Evolutionary conservation across 768 basidiomycete species (phyloP).

Genomic region (Boletus pseudopeckii): DNA sequence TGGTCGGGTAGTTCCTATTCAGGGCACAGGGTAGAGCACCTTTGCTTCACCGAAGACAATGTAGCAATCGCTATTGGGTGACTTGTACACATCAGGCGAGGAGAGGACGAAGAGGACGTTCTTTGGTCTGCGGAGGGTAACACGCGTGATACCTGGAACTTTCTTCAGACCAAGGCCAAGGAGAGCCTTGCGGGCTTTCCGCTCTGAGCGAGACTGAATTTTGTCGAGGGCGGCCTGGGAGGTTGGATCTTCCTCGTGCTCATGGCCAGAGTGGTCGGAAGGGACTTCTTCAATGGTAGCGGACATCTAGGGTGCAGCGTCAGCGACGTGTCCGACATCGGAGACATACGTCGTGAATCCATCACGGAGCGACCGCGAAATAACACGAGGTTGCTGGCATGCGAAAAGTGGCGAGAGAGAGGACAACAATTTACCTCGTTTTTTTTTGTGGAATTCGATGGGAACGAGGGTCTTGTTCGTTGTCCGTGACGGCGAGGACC

Average conservation of each 20-base stretch:
- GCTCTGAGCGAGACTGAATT: slow-evolving; percentile 90
- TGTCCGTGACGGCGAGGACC: slow-evolving; percentile 32
- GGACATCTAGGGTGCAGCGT: slow-evolving; percentile 52
- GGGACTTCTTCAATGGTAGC: slow-evolving; percentile 74
- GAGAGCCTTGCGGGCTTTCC: slow-evolving; percentile 93
- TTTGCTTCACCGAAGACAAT: slow-evolving; percentile 99
- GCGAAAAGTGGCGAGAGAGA: neutral
- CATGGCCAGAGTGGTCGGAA: slow-evolving; percentile 78
- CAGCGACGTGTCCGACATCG: slow-evolving; percentile 32
- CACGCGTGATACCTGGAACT: slow-evolving; percentile 90
- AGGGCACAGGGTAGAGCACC: slow-evolving; percentile 38
- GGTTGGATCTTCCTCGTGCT: slow-evolving; percentile 78
- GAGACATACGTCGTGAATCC: slow-evolving; percentile 26
- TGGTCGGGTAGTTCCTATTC: neutral
- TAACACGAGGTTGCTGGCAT: neutral
- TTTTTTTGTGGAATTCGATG: slow-evolving; percentile 5
- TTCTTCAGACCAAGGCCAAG: slow-evolving; percentile 88
- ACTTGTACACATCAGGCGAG: slow-evolving; percentile 96
- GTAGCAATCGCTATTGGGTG: slow-evolving; percentile 95
- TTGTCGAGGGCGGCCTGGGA: slow-evolving; percentile 85
- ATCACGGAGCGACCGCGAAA: slow-evolving; percentile 8
- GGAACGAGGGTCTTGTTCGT: slow-evolving; percentile 29
- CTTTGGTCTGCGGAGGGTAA: slow-evolving; percentile 92
- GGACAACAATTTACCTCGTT: slow-evolving; percentile 17
- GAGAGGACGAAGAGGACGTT: slow-evolving; percentile 94